Evolutionary conservation across 495 filamentous ascomycete species (phyloP).

Genomic region (Lasiosphaeria ovina): DNA sequence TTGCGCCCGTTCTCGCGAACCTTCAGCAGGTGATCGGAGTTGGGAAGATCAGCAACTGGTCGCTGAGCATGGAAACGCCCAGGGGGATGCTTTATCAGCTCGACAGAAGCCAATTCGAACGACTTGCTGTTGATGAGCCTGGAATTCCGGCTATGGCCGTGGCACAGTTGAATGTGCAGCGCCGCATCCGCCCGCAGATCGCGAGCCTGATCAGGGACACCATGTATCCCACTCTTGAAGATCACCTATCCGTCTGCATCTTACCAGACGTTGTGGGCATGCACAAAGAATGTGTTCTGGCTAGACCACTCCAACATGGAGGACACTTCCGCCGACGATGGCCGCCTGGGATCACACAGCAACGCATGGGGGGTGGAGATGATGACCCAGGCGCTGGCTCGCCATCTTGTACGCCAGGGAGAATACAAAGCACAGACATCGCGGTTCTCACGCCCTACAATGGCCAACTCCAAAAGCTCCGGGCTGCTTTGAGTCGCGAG

Average conservation of each 20-base stretch:
- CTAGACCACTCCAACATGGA: conserved; percentile 62
- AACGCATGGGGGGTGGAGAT: conserved; percentile 70
- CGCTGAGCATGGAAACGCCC: conserved; percentile 24
- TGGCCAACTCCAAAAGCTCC: conserved; percentile 65
- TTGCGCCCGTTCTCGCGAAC: conserved; percentile 32
- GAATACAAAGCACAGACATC: conserved; percentile 67
- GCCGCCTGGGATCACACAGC: conserved; percentile 55
- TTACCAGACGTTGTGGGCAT: conserved; percentile 65
- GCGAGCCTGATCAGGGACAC: conserved; percentile 57
- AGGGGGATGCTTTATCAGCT: conserved; percentile 23
- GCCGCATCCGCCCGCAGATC: conserved; percentile 64
- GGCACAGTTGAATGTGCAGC: conserved; percentile 52
- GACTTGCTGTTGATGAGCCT: conserved; percentile 22
- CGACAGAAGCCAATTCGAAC: conserved; percentile 32
- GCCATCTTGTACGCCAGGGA: too few species aligned
- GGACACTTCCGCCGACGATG: conserved; percentile 37
- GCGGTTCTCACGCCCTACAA: conserved; percentile 76
- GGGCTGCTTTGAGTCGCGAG: conserved; percentile 34
- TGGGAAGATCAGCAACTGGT: conserved; percentile 26
- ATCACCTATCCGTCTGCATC: neutral
- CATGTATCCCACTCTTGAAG: conserved; percentile 63
- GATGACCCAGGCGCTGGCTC: conserved; percentile 59
- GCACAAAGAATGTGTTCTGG: conserved; percentile 69
- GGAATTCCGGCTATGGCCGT: conserved; percentile 28
- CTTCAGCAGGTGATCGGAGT: conserved; percentile 30